These are phyloP conservation scores for Karstenula rhodostoma DNA, from an alignment of 2,329 filamentous ascomycete species.

Conservation along the genomic window DNA sequence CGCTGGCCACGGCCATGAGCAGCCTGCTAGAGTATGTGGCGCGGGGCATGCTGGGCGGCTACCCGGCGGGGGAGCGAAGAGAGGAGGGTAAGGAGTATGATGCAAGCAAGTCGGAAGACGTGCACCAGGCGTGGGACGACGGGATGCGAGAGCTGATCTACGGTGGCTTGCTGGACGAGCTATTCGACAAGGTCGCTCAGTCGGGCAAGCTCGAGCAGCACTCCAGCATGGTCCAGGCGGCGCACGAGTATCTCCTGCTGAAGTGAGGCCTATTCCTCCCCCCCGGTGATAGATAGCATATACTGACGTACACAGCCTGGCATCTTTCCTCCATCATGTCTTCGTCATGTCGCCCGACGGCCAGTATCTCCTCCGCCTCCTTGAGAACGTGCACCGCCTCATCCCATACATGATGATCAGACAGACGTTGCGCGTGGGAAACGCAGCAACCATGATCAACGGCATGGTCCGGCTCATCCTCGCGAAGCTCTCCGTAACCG, in stretches of 20 bases:
- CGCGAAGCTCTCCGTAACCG: slow-evolving; percentile 78
- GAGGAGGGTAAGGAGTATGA: slow-evolving; percentile 62
- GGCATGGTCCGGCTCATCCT: slow-evolving; percentile 76
- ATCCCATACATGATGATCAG: slow-evolving; percentile 76
- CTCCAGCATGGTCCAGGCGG: slow-evolving; percentile 67
- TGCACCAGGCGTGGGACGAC: slow-evolving; percentile 72
- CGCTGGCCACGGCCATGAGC: slow-evolving; percentile 74
- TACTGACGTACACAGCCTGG: slow-evolving; percentile 61
- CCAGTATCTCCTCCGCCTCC: slow-evolving; percentile 73
- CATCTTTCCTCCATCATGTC: slow-evolving; percentile 76
- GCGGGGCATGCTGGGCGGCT: slow-evolving; percentile 71
- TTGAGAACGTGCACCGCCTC: slow-evolving; percentile 74
- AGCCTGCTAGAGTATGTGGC: slow-evolving; percentile 74
- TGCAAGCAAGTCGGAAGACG: slow-evolving; percentile 64
- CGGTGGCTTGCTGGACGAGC: slow-evolving; percentile 69
- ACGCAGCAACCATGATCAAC: slow-evolving; percentile 82
- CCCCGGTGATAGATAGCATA: neutral
- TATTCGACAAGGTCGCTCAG: slow-evolving; percentile 68
- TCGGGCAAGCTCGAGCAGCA: slow-evolving; percentile 71
- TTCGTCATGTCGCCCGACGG: slow-evolving; percentile 78
- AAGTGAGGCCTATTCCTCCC: slow-evolving; percentile 61
- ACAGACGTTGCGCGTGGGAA: slow-evolving; percentile 78
- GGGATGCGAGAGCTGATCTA: slow-evolving; percentile 73
- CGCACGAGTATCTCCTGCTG: slow-evolving; percentile 73
- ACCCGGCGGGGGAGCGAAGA: slow-evolving; percentile 53